Evolutionary conservation across 768 basidiomycete species (phyloP).

Genomic region (Agaricus subrufescens): DNA sequence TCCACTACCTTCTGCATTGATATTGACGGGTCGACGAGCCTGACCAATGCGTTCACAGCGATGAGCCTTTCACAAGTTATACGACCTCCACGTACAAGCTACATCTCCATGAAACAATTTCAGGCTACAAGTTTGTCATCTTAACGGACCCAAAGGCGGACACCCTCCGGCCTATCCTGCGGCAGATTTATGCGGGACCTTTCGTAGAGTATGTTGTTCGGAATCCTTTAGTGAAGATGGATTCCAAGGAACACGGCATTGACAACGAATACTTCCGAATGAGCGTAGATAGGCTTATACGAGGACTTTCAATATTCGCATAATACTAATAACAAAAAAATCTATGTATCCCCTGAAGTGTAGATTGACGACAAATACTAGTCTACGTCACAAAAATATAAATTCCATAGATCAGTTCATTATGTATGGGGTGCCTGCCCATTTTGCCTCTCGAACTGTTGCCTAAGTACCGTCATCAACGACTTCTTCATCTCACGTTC

Average conservation of each 20-base stretch:
- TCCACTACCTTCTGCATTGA: not conserved
- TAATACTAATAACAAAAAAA: slow-evolving; percentile 14
- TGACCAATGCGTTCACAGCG: slow-evolving; percentile 37
- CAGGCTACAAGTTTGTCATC: slow-evolving; percentile 95
- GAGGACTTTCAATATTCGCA: slow-evolving; percentile 47
- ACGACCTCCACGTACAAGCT: slow-evolving; percentile 90
- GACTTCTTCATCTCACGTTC: slow-evolving; percentile 85
- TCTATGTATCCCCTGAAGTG: not conserved
- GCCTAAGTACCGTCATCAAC: slow-evolving; percentile 77
- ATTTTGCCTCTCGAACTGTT: slow-evolving; percentile 70
- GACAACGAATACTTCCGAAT: slow-evolving; percentile 91
- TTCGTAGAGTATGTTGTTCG: slow-evolving; percentile 93
- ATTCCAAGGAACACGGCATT: slow-evolving; percentile 78
- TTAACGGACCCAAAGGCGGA: slow-evolving; percentile 85
- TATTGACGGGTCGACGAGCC: not conserved
- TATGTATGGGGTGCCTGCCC: slow-evolving; percentile 14
- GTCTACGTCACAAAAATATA: no score
- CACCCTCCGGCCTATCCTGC: slow-evolving; percentile 73
- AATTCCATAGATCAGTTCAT: not conserved
- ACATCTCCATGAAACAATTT: slow-evolving; percentile 86
- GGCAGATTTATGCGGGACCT: slow-evolving; percentile 90
- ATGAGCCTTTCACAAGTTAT: slow-evolving; percentile 89
- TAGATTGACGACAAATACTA: not conserved
- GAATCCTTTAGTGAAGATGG: slow-evolving; percentile 83
- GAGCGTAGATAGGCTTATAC: slow-evolving; percentile 71